Percentiles rank a stretch among this genome's conserved stretches.
Conservation (phyloP, 352 stramenopile species). For the Phytophthora rubi region DNA sequence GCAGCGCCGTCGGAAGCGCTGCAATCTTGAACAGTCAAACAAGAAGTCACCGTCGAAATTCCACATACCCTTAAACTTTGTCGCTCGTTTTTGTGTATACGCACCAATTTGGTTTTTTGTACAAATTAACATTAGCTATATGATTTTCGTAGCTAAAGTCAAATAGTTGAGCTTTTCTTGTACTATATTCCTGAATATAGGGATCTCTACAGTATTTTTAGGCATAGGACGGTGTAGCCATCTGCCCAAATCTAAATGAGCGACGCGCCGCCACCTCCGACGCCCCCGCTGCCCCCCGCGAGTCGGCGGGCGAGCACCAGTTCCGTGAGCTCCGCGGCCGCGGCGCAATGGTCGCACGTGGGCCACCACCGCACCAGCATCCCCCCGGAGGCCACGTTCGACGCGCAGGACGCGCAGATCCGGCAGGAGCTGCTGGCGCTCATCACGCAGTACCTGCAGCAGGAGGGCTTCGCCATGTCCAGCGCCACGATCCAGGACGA, state of each 20-base stretch:
- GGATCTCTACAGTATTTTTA: no score
- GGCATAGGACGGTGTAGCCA: no score
- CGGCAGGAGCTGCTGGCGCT: conserved; percentile 84
- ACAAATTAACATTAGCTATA: no score
- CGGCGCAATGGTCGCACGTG: conserved; percentile 72
- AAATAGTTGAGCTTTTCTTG: no score
- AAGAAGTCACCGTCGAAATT: background rate
- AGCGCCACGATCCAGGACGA: conserved; percentile 90
- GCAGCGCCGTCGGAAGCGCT: conserved; percentile 29
- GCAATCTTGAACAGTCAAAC: conserved; percentile 5
- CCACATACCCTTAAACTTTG: background rate
- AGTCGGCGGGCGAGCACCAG: conserved; percentile 18
- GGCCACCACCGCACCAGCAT: conserved; percentile 88
- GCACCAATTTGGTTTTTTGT: background rate
- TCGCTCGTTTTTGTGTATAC: background rate
- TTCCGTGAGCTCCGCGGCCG: conserved; percentile 9
- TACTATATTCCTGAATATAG: no score
- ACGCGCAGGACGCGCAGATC: conserved; percentile 74
- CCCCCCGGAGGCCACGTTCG: conserved; percentile 80
- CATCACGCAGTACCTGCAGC: conserved; percentile 89
- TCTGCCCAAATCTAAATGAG: conserved; percentile 26
- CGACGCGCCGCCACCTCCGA: conserved; percentile 17
- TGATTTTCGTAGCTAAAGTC: no score
- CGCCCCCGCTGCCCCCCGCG: conserved; percentile 28
- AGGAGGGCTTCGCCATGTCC: conserved; percentile 80